These are phyloP conservation scores for Daedalea quercina DNA, from an alignment of 768 basidiomycete species.

Conservation along the genomic window DNA sequence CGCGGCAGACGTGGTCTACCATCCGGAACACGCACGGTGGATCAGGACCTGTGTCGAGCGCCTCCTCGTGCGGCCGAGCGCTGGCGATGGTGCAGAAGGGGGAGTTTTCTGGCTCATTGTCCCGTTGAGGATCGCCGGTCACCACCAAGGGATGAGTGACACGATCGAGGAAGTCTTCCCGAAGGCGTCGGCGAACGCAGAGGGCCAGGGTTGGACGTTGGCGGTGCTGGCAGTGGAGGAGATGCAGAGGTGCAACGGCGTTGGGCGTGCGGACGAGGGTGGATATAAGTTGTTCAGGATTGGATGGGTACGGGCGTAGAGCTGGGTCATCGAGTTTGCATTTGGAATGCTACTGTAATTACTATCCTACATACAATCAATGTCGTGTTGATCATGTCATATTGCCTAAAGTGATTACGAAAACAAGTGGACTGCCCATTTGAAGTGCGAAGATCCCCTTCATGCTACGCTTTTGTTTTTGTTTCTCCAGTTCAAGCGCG, in stretches of 20 bases:
- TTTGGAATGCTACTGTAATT: slow-evolving; percentile 8
- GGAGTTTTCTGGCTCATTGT: slow-evolving; percentile 73
- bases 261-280: slow-evolving; percentile 64
- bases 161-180: slow-evolving; percentile 55
- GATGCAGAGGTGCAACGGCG: slow-evolving; percentile 42
- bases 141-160: slow-evolving; percentile 50
- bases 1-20: slow-evolving; percentile 77
- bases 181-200: slow-evolving; percentile 1
- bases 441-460: background rate
- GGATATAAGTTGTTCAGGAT: slow-evolving; percentile 67
- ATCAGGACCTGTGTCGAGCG: slow-evolving; percentile 55
- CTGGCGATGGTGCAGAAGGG: background rate
- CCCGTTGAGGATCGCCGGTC: slow-evolving; percentile 56
- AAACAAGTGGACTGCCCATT: no score
- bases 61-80: slow-evolving; percentile 30
- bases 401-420: background rate
- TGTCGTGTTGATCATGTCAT: background rate
- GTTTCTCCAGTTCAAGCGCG: background rate
- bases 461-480: background rate
- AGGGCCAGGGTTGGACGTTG: slow-evolving; percentile 23
- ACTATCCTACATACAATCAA: slow-evolving; percentile 4
- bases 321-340: background rate
- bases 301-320: slow-evolving; percentile 41
- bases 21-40: slow-evolving; percentile 62
- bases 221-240: slow-evolving; percentile 42